These are phyloP conservation scores for Torulaspora pretoriensis DNA, from an alignment of 1,139 yeast species.

Conservation along the genomic window DNA sequence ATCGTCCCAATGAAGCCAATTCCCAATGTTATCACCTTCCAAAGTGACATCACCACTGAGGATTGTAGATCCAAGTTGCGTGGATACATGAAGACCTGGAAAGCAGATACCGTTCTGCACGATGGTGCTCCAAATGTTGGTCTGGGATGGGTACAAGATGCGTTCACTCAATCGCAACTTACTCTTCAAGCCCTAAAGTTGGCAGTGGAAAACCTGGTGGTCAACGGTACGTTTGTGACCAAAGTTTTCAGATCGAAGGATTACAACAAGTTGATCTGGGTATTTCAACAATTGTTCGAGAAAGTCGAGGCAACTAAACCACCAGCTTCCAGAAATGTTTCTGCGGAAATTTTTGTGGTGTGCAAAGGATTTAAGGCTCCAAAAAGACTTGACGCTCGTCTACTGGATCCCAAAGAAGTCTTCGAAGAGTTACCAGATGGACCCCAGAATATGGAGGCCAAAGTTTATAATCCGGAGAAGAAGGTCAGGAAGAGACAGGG, in stretches of 20 bases:
- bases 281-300: conserved; percentile 89
- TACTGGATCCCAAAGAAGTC: conserved; percentile 87
- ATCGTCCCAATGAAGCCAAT: conserved; percentile 93
- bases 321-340: conserved; percentile 96
- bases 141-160: conserved; percentile 99
- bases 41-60: conserved; percentile 95
- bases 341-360: conserved; percentile 97
- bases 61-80: conserved; percentile 92
- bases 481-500: conserved; percentile 91
- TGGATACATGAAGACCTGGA: conserved; percentile 98
- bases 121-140: conserved; percentile 99
- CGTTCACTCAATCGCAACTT: conserved; percentile 94
- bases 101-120: conserved; percentile 95
- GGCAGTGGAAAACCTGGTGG: conserved; percentile 88
- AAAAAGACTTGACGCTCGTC: conserved; percentile 85
- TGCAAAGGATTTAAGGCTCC: conserved; percentile 97
- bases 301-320: conserved; percentile 98
- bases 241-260: conserved; percentile 96
- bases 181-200: conserved; percentile 88
- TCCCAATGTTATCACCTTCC: conserved; percentile 91
- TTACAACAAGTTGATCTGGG: conserved; percentile 96
- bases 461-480: conserved; percentile 89
- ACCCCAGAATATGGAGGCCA: conserved; percentile 80
- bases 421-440: conserved; percentile 85
- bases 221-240: conserved; percentile 96